These are phyloP conservation scores for Ilex paraguariensis DNA, from an alignment of 305 asterid species.

Conservation along the genomic window DNA sequence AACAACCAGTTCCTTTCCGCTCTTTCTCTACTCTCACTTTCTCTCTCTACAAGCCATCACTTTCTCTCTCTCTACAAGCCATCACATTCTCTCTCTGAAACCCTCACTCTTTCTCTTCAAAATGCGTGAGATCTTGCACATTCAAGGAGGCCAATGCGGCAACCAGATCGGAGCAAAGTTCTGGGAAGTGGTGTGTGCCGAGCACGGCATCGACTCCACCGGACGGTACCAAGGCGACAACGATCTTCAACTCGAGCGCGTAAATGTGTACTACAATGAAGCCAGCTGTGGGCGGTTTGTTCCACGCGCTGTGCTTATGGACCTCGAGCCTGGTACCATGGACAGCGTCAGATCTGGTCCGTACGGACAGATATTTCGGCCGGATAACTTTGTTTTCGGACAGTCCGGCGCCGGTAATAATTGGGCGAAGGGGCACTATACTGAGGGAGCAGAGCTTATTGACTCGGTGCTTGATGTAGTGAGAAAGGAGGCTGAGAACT, in stretches of 20 bases:
- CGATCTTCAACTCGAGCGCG: constrained; percentile 1
- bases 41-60: too few species aligned
- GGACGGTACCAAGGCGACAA: constrained; percentile 5
- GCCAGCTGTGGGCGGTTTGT: constrained; percentile 5
- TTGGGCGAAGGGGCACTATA: constrained; percentile 8
- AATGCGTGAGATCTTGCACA: constrained; percentile 6
- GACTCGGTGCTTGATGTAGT: constrained; percentile 5
- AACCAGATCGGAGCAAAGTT: constrained; percentile 9
- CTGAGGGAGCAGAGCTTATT: constrained; percentile 4
- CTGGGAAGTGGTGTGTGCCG: constrained; percentile 7
- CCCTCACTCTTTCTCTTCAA: neutral
- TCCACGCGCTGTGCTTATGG: constrained; percentile 6
- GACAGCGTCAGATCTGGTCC: constrained; percentile 4
- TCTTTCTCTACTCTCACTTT: too few species aligned
- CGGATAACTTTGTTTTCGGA: constrained; percentile 5
- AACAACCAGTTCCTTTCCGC: too few species aligned
- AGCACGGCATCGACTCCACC: constrained; percentile 7
- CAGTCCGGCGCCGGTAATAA: constrained; percentile 7
- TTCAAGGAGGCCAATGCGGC: constrained; percentile 11
- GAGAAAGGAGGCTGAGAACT: constrained; percentile 4
- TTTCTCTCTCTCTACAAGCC: constrained; percentile 1
- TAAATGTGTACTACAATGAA: constrained; percentile 4
- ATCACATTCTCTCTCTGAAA: neutral
- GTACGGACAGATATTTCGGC: constrained; percentile 7
- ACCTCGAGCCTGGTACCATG: constrained; percentile 4